These are phyloP conservation scores for Nakazawaea sp. DNA, from an alignment of 805 yeast species.

Conservation along the genomic window DNA sequence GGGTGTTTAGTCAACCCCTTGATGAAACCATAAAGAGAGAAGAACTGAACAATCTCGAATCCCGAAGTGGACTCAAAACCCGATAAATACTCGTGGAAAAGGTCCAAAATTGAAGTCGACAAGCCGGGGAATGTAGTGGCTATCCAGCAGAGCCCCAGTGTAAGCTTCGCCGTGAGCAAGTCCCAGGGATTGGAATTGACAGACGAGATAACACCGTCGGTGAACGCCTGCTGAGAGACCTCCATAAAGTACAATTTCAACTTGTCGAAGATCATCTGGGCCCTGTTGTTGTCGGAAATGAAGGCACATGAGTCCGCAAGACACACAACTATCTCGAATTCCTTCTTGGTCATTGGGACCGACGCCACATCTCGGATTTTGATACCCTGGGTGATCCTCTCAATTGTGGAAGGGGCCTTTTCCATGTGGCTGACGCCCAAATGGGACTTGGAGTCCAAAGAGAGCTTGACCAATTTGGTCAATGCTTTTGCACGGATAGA, in stretches of 20 bases:
- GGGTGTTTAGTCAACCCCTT: slow-evolving; percentile 19
- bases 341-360: slow-evolving; percentile 42
- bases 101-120: slow-evolving; percentile 11
- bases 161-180: slow-evolving; percentile 26
- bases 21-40: slow-evolving; percentile 31
- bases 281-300: slow-evolving; percentile 29
- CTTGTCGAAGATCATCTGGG: slow-evolving; percentile 31
- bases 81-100: slow-evolving; percentile 21
- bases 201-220: slow-evolving; percentile 26
- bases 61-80: slow-evolving; percentile 1
- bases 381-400: slow-evolving; percentile 16
- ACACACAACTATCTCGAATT: slow-evolving; percentile 41
- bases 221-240: slow-evolving; percentile 42
- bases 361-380: slow-evolving; percentile 16
- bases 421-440: slow-evolving; percentile 2
- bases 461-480: slow-evolving; percentile 27
- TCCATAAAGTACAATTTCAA: slow-evolving; percentile 42
- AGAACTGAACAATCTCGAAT: slow-evolving; percentile 16
- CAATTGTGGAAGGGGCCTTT: slow-evolving; percentile 14
- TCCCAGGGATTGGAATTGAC: slow-evolving; percentile 33
- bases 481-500: slow-evolving; percentile 33
- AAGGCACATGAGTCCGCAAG: slow-evolving; percentile 38
- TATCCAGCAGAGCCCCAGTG: slow-evolving; percentile 22
- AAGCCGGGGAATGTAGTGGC: slow-evolving; percentile 22
- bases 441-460: slow-evolving; percentile 20